Evolutionary conservation across 1,139 yeast genomes (phyloP), one percentile per base, ranked within the genome.

Genomic region (Yamadazyma membranifaciens): DNA sequence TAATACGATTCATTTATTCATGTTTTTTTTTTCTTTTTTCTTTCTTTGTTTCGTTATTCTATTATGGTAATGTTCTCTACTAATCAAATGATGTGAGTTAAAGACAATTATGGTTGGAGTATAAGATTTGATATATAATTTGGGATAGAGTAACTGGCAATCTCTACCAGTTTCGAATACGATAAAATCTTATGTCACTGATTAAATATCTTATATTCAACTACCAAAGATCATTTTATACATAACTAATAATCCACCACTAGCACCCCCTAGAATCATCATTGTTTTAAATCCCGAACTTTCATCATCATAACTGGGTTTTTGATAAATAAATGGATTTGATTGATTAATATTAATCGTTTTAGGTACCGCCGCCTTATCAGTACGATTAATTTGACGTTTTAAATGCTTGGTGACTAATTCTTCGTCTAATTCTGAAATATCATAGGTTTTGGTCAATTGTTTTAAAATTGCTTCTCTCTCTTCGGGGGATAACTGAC

Each of bases 351-450:
- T 15, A 9, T 35, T 44, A 2, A 48, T 36, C 3, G 45, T n/a
- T 14, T 46, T 46, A 3, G 9, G 28, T 15, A 28, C 12, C n/a
- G 30, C 9, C 33, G 37, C 38, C 24, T 33, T 36, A 11, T 43
- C 38, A 29, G 47, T 52, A 32, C 50, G 55, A 37, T 62, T 62
- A 1, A 65, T 63, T 47, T 67, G 75, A 33, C 75, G 52, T 68
- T 68, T 63, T 41, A 71, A 52, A 49, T 69, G 73, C 49, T 71
- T 71, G 15, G 76, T 71, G 27, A 69, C 56, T 10, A 69, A 52
- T 48, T 71, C 77, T 45, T 71, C 75, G 45, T 62, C 60, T 9
- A 71, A 50, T 13, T 62, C 59, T 28, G 59, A 55, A 6, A 49
- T 39, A n/a, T 54, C 54, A 4, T 71, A 69, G 40, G 62, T 58